phyloP scores from a whole-genome alignment of 257 asterid genomes.

The Asclepias syriaca region DNA sequence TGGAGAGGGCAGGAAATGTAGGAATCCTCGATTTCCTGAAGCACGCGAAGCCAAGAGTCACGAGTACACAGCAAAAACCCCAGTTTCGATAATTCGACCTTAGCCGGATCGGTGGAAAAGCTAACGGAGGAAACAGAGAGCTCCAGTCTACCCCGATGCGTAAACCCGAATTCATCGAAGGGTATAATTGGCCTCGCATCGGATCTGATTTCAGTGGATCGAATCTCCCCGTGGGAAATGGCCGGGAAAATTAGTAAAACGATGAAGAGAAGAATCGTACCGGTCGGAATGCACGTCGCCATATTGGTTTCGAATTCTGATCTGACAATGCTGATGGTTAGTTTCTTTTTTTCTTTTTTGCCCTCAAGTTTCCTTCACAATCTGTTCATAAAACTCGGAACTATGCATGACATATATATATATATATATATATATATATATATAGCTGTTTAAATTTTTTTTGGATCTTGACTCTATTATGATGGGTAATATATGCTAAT shows the following conservation, averaged over 20 bases:
- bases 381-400: neutral
- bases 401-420: too few relatives aligned
- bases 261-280: conserved; percentile 23
- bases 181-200: conserved; percentile 64
- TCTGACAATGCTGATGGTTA: neutral
- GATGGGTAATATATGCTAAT: too few relatives aligned
- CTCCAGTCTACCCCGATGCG: conserved; percentile 71
- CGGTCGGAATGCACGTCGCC: conserved; percentile 5
- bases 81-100: conserved; percentile 39
- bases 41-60: conserved; percentile 65
- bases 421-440: too few relatives aligned
- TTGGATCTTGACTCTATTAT: too few relatives aligned
- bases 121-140: conserved; percentile 55
- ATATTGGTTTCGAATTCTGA: neutral
- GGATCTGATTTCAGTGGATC: conserved; percentile 46
- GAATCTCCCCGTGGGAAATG: conserved; percentile 56
- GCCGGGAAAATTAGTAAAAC: conserved; percentile 29
- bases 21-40: conserved; percentile 65
- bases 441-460: too few relatives aligned
- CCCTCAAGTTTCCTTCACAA: neutral
- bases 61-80: conserved; percentile 83
- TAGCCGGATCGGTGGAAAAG: conserved; percentile 31
- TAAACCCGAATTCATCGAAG: conserved; percentile 83
- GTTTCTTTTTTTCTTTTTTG: too few relatives aligned
- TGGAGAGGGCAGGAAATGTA: conserved; percentile 60